A percentile compares a stretch with the other conserved stretches of the same genome.
These are phyloP conservation scores for Starmerella asiatica DNA, from an alignment of 805 yeast genomes.

Conservation along the genomic window DNA sequence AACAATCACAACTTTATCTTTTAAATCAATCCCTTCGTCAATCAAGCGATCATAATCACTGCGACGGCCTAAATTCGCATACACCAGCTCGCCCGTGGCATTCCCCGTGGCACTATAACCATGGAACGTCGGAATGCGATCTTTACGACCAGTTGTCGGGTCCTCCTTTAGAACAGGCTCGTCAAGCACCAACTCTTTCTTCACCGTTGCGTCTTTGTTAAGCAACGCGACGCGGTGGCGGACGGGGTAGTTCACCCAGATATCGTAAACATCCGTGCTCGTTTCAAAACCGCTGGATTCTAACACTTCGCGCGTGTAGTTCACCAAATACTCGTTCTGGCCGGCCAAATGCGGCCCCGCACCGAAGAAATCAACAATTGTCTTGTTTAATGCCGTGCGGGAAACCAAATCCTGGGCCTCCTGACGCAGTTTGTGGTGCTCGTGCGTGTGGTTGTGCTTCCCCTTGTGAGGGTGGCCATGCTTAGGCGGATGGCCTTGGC, in stretches of 20 bases:
- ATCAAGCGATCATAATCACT: slow-evolving; percentile 43
- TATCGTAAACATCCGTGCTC: slow-evolving; percentile 43
- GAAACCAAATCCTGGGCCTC: slow-evolving; percentile 7
- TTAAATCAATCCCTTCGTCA: slow-evolving; percentile 36
- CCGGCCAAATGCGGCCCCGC: slow-evolving; percentile 29
- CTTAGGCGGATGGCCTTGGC: no score
- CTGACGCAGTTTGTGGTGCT: slow-evolving; percentile 3
- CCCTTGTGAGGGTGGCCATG: no score
- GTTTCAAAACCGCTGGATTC: slow-evolving; percentile 46
- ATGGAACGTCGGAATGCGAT: slow-evolving; percentile 55
- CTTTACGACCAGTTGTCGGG: slow-evolving; percentile 35
- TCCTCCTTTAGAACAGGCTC: slow-evolving; percentile 44
- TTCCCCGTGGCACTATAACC: slow-evolving; percentile 68
- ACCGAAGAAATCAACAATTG: slow-evolving; percentile 20
- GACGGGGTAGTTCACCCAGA: slow-evolving; percentile 51
- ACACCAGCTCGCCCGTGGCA: slow-evolving; percentile 51
- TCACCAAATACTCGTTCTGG: slow-evolving; percentile 28
- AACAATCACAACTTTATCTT: slow-evolving; percentile 49
- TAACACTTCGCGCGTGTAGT: slow-evolving; percentile 48
- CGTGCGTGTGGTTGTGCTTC: neutral
- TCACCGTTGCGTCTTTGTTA: slow-evolving; percentile 22
- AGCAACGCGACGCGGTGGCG: slow-evolving; percentile 40
- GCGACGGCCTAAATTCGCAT: slow-evolving; percentile 54
- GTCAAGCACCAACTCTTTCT: slow-evolving; percentile 40
- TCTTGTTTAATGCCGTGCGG: slow-evolving; percentile 9